Evolutionary conservation across 2,329 filamentous ascomycete genomes (phyloP).

Genomic region (Epicoccum nigrum): DNA sequence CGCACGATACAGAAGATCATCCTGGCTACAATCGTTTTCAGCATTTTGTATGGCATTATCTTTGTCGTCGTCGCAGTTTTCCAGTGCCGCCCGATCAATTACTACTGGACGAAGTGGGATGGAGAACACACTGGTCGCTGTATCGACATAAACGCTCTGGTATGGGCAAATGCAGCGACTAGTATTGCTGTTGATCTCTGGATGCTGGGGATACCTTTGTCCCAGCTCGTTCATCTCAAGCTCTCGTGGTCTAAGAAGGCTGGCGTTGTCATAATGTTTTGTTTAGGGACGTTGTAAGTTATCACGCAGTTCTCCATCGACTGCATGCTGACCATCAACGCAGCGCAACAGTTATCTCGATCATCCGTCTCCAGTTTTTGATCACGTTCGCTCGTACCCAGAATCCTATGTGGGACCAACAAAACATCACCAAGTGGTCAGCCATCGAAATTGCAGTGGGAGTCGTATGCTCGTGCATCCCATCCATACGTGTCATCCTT

Average conservation of each 20-base stretch:
- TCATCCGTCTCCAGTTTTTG: neutral
- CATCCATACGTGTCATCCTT: neutral
- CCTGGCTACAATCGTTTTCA: neutral
- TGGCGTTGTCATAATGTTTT: neutral
- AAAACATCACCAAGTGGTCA: neutral
- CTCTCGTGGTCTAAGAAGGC: neutral
- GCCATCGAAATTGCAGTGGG: neutral
- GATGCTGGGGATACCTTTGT: conserved; percentile 28
- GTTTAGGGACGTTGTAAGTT: conserved; percentile 1
- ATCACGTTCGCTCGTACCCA: neutral
- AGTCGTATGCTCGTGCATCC: neutral
- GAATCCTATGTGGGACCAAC: neutral
- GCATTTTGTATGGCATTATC: conserved; percentile 8
- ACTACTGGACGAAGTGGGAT: conserved; percentile 40
- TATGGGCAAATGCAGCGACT: conserved; percentile 37
- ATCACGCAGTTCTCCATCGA: too few relatives aligned
- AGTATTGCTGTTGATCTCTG: conserved; percentile 33
- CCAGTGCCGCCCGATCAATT: conserved; percentile 40
- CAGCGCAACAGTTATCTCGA: neutral
- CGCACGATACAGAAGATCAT: conserved; percentile 2
- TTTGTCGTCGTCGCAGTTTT: conserved; percentile 26
- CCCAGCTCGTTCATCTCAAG: neutral
- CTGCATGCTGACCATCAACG: too few relatives aligned
- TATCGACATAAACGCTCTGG: conserved; percentile 40
- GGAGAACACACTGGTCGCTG: conserved; percentile 23